Percentiles rank a stretch among this genome's conserved stretches.
These are phyloP conservation scores for Russula sp. DNA, from an alignment of 768 basidiomycete species.

Conservation along the genomic window DNA sequence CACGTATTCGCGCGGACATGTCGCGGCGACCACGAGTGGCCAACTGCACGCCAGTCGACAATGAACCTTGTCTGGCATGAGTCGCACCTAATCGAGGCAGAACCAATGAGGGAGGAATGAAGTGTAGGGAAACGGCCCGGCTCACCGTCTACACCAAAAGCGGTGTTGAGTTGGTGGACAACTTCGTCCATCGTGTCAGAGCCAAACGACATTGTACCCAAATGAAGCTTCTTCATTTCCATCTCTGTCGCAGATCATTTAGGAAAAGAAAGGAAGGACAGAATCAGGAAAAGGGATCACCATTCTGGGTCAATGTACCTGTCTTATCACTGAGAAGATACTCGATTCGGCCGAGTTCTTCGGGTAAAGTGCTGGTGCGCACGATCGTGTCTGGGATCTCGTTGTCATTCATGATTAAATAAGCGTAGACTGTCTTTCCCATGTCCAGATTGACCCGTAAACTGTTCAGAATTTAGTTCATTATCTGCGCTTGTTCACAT, in stretches of 20 bases:
- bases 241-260: conserved; percentile 59
- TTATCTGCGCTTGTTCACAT: not conserved
- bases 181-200: conserved; percentile 99
- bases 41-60: conserved; percentile 76
- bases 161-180: conserved; percentile 80
- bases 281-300: conserved; percentile 42
- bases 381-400: conserved; percentile 97
- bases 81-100: conserved; percentile 27
- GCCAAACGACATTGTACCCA: conserved; percentile 98
- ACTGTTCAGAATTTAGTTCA: conserved; percentile 44
- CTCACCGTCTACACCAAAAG: conserved; percentile 70
- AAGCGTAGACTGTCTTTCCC: conserved; percentile 98
- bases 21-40: conserved; percentile 85
- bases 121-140: conserved; percentile 30
- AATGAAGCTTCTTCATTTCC: conserved; percentile 98
- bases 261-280: not conserved
- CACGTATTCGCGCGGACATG: conserved; percentile 90
- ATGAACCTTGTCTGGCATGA: conserved; percentile 52
- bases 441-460: conserved; percentile 99
- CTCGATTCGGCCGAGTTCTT: conserved; percentile 93
- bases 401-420: conserved; percentile 87
- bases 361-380: conserved; percentile 94
- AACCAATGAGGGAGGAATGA: not conserved
- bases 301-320: conserved; percentile 96
- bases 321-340: conserved; percentile 98